Evolutionary conservation across 2,329 filamentous ascomycete genomes (phyloP), one percentile per base, ranked within the genome.

Genomic region (Penicillium sp.): DNA sequence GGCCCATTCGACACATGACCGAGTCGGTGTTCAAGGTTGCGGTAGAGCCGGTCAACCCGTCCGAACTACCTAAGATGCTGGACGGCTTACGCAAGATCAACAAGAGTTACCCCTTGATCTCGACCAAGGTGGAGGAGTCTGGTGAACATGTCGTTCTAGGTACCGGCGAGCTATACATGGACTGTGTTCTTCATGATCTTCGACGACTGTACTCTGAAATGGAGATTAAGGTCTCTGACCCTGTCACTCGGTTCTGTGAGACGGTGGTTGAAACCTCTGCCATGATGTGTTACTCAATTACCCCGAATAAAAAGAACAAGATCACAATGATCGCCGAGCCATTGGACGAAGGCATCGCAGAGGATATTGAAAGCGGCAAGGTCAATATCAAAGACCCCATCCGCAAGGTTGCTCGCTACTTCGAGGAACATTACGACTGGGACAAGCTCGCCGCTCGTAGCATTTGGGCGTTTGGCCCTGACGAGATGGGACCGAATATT

Each of bases 231-330:
- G 92, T 99, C 49, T 99, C 95, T 0, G 95, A 99, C 72, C 95
- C 95, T 1, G 93, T 99, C 44, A 98, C 95, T 16, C 85, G 95
- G 48, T 99, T 99, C 81, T 97, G 92, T 77, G 95, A 99, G 78
- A 99, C 95, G 0, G 93, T 97, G 26, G 92, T 96, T 37, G 95
- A 99, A 75, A 96, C 95, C 65, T 97, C 92, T 19, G 93, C 93
- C 21, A 97, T 96, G 58, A 97, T 97, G 78, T 99, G 95, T 78
- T 99, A 97, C 74, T 93, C 95, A 23, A 87, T 96, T 66, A 98
- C 95, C 2, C 95, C 95, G 2, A 99, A 99, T 80, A 99, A 99
- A 80, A 97, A 97, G 81, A 99, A 99, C 80, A 96, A 96, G 75
- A 90, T 99, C 69, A 98, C 95, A 35, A 97, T 99, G 91, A 90